A percentile compares a stretch with the other conserved stretches of the same genome.
Conservation (phyloP, 2,329 filamentous ascomycete genomes). For the Pseudogymnoascus verrucosus region DNA sequence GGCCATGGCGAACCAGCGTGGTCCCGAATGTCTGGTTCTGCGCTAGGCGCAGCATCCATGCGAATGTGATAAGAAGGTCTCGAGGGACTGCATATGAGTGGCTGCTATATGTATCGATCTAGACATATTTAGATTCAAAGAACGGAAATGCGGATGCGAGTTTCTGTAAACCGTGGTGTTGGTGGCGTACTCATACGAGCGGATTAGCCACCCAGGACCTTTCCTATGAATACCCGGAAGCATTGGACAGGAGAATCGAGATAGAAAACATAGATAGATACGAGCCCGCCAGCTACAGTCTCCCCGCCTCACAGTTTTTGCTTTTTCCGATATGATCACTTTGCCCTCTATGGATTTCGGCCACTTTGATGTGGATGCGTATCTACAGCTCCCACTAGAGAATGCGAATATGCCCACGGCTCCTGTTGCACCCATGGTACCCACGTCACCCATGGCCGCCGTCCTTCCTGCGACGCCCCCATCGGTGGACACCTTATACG, state of each 20-base stretch:
- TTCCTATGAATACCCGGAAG: background rate
- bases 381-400: background rate
- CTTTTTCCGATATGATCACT: background rate
- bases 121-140: background rate
- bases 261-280: background rate
- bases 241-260: background rate
- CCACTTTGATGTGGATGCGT: background rate
- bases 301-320: background rate
- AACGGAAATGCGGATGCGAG: background rate
- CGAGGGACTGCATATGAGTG: background rate
- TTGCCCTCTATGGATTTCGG: background rate
- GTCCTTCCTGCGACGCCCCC: background rate
- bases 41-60: background rate
- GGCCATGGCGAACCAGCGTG: background rate
- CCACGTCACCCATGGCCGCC: background rate
- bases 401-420: background rate
- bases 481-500: background rate
- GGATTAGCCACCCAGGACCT: background rate
- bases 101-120: background rate
- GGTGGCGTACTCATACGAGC: background rate
- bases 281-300: background rate
- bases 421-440: background rate
- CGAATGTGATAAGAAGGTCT: background rate
- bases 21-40: background rate
- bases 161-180: background rate